Base-by-base conservation (phyloP, 768 basidiomycete genomes). In the Calvatia gigantea region DNA sequence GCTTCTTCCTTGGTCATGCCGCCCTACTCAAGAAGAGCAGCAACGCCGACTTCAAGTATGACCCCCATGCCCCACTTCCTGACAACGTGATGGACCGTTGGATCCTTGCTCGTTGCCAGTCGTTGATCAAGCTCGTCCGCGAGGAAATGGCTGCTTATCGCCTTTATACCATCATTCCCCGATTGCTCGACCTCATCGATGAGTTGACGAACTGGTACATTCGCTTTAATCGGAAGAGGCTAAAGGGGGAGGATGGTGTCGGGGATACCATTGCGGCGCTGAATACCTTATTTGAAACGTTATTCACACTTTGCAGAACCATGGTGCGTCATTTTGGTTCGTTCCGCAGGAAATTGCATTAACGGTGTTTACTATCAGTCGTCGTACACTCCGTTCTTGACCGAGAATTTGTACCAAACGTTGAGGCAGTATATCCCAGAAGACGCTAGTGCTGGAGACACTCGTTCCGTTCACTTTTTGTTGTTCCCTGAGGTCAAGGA, bases 151-250 rank as follows among this genome's bases (percentile, higher is more conserved):
- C 89, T 11, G 93, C 94, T 15, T 99, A 99, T 73, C 83, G 95
- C 60, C 82, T 99, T 12, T 98, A 98, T 73, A 98, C 94, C 60
- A 90, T 99, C 75, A 93, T 98, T 59, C 94, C 94, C n/a, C 85
- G 93, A 31, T 77, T 98, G 38, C 77, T 98, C 56, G 89, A 91
- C 60, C 85, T 99, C 56, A 82, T 99, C 28, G 93, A 96, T 61
- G 97, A 98, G 70, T 79, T 98, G 57, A 99, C 97, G 19, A 99
- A 99, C 68, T 98, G 95, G 94, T 99, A 99, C 73, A 98, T 99
- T 67, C 93, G 97, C 45, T 98, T 98, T 77, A 99, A 99, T 73
- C 86, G 97, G 41, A 88, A 87, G 61, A 83, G 97, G 14, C 75
- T 99, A 58, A 99, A 99, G 79, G 97, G 97, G 42, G 91, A 96